These are phyloP conservation scores for Fusarium sp. DNA, from an alignment of 2,329 filamentous ascomycete genomes.

Conservation along the genomic window DNA sequence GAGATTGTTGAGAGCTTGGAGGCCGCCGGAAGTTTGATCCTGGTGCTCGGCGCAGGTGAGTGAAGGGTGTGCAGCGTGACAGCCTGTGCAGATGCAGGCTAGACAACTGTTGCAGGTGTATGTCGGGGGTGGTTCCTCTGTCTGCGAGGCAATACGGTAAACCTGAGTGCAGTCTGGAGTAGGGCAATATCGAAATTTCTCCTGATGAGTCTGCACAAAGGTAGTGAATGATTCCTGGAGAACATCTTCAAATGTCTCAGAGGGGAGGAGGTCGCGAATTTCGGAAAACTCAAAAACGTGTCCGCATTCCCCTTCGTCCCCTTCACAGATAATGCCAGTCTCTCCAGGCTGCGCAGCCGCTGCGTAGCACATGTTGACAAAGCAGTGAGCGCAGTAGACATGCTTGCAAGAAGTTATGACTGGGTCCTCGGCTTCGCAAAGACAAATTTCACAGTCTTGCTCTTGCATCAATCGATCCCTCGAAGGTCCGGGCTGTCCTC, in stretches of 20 bases:
- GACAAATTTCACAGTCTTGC: conserved; percentile 52
- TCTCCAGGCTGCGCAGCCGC: background rate
- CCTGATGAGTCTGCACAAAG: background rate
- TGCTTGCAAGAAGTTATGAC: conserved; percentile 54
- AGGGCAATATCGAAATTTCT: background rate
- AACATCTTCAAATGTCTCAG: background rate
- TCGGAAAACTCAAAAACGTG: background rate
- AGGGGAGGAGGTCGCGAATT: background rate
- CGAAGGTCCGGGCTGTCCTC: fast-evolving
- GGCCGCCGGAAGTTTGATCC: background rate
- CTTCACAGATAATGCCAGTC: background rate
- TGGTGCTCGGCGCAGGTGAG: background rate
- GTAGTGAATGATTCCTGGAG: background rate
- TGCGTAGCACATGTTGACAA: conserved; percentile 43
- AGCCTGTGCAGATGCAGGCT: background rate
- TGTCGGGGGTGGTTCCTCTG: background rate
- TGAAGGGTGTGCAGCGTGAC: background rate
- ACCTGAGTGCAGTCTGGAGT: background rate
- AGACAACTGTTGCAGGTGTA: background rate
- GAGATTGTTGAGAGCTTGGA: background rate
- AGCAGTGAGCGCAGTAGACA: conserved; percentile 57
- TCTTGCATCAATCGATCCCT: background rate
- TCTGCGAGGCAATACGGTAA: background rate
- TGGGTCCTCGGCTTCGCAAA: conserved; percentile 51
- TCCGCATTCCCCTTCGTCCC: background rate